phyloP scores from a whole-genome alignment of 176 grass and related monocot genomes.

The Tillandsia leiboldiana region DNA sequence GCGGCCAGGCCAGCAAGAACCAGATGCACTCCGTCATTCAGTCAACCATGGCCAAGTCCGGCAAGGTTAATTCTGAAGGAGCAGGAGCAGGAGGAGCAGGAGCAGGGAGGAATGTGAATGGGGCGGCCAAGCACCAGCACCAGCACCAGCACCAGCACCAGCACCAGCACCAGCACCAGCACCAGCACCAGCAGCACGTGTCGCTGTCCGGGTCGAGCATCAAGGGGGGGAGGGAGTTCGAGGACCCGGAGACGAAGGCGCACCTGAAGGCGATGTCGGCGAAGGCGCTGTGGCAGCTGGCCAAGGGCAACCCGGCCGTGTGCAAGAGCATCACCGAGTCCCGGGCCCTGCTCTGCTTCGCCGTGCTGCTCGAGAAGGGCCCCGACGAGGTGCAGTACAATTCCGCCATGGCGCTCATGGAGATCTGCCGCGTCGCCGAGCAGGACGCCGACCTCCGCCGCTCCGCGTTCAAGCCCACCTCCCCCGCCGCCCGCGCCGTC shows the following conservation, averaged over 20 bases:
- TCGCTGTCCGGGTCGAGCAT: constrained; percentile 46
- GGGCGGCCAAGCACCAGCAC: neutral
- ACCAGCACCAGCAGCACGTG: constrained; percentile 32
- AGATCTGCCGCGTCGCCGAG: constrained; percentile 76
- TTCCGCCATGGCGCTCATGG: constrained; percentile 96
- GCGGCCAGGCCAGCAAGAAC: constrained; percentile 31
- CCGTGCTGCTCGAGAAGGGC: constrained; percentile 78
- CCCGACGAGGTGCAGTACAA: constrained; percentile 68
- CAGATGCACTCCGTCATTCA: constrained; percentile 80
- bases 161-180: neutral
- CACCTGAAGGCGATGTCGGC: constrained; percentile 93
- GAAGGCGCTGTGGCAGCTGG: constrained; percentile 79
- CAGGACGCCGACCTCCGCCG: constrained; percentile 59
- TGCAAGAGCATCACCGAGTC: constrained; percentile 97
- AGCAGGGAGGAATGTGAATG: constrained; percentile 11
- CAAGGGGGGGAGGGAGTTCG: constrained; percentile 68
- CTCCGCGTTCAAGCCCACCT: constrained; percentile 80
- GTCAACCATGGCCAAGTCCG: constrained; percentile 69
- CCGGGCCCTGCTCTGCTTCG: constrained; percentile 87
- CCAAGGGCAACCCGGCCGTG: constrained; percentile 66
- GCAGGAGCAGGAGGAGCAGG: neutral
- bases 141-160: constrained; percentile 29
- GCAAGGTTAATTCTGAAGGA: constrained; percentile 1
- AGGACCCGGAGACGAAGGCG: constrained; percentile 73
- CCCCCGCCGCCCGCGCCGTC: constrained; percentile 73